These are phyloP conservation scores for Podospora tetraspora DNA, from an alignment of 495 filamentous ascomycete genomes.

Conservation along the genomic window DNA sequence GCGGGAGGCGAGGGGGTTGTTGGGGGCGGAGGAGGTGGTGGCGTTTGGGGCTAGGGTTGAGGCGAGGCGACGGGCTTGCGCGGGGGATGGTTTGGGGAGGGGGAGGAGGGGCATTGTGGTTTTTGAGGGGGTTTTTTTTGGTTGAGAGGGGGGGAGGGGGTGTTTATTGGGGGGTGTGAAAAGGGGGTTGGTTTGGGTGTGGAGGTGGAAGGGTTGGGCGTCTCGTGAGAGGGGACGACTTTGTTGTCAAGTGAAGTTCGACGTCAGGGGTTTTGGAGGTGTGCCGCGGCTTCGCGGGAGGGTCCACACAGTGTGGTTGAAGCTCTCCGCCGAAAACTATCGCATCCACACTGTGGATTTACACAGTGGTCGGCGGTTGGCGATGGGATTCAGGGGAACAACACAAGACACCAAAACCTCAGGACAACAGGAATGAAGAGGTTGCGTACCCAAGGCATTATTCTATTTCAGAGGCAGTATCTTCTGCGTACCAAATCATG, in stretches of 20 bases:
- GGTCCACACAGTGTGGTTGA: background rate
- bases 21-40: background rate
- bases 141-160: too few relatives aligned
- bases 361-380: too few relatives aligned
- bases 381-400: too few relatives aligned
- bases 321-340: too few relatives aligned
- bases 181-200: background rate
- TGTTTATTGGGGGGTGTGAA: background rate
- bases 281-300: background rate
- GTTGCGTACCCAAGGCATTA: background rate
- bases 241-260: slow-evolving; percentile 1
- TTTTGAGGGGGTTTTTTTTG: background rate
- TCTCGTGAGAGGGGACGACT: background rate
- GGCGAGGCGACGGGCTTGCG: slow-evolving; percentile 32
- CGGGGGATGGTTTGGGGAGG: too few relatives aligned
- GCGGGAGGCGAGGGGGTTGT: slow-evolving; percentile 34
- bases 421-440: background rate
- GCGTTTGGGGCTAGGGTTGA: slow-evolving; percentile 26
- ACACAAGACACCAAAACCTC: too few relatives aligned
- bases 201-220: background rate
- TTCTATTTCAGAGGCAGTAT: background rate
- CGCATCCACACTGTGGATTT: too few relatives aligned
- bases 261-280: background rate
- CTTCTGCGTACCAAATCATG: background rate
- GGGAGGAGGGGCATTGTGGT: background rate